Evolutionary conservation across 2,329 filamentous ascomycete species (phyloP).

Genomic region (Aspergillus pseudoviridinutans): DNA sequence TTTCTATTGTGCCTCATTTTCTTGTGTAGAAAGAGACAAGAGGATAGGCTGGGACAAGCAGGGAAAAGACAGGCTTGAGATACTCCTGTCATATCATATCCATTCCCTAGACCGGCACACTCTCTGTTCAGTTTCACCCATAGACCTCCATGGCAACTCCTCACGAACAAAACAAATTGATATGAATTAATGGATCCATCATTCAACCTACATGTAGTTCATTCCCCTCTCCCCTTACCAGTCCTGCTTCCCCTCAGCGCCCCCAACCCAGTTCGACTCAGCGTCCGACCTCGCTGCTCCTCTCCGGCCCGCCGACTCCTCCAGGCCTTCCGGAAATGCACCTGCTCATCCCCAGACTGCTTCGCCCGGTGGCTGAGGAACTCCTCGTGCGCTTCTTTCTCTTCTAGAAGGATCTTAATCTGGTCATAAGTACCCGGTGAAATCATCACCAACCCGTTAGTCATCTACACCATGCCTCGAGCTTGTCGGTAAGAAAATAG

Average conservation of each 20-base stretch:
- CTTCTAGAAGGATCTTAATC: conserved; percentile 29
- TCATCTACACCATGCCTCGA: neutral
- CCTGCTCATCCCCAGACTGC: conserved; percentile 31
- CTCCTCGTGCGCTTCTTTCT: conserved; percentile 31
- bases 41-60: too few species aligned
- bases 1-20: too few species aligned
- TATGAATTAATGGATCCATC: neutral
- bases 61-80: too few species aligned
- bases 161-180: neutral
- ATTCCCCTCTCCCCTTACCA: neutral
- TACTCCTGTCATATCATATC: neutral
- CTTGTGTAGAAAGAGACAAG: too few species aligned
- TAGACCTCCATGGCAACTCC: neutral
- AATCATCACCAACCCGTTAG: neutral
- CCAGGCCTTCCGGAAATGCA: conserved; percentile 33
- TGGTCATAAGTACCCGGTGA: conserved; percentile 7
- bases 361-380: conserved; percentile 29
- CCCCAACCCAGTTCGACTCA: conserved; percentile 5
- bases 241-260: conserved; percentile 4
- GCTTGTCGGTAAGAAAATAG: neutral
- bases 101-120: neutral
- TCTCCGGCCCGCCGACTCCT: conserved; percentile 22
- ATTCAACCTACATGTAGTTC: neutral
- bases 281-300: conserved; percentile 1
- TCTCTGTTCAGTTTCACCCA: neutral